Evolutionary conservation across 2,329 filamentous ascomycete genomes (phyloP).

Genomic region (Botrytis squamosa): DNA sequence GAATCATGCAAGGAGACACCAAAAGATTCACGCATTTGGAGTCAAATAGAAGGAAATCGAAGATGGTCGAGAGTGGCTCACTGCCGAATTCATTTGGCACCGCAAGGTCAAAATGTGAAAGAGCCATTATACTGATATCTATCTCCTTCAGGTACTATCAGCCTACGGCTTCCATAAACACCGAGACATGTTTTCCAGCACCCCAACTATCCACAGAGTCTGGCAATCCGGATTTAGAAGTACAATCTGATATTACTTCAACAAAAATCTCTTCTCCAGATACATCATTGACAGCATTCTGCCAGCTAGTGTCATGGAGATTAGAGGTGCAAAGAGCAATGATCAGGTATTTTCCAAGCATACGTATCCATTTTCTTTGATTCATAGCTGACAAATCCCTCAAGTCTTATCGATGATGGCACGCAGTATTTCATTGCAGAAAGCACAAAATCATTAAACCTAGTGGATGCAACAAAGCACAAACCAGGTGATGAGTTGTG

Average conservation of each 20-base stretch:
- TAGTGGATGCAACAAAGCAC: constrained; percentile 34
- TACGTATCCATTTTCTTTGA: neutral
- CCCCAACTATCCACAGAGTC: neutral
- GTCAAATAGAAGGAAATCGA: no score
- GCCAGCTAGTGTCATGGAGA: constrained; percentile 51
- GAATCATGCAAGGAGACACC: neutral
- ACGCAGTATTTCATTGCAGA: constrained; percentile 54
- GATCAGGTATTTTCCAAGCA: constrained; percentile 40
- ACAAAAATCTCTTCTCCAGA: constrained; percentile 42
- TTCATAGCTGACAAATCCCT: constrained; percentile 22
- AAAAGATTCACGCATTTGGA: neutral
- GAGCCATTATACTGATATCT: constrained; percentile 14
- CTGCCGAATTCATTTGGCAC: neutral
- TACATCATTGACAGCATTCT: constrained; percentile 47
- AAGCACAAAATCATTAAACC: constrained; percentile 47
- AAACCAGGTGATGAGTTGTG: constrained; percentile 38
- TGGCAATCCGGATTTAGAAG: constrained; percentile 22
- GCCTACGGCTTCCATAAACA: constrained; percentile 26
- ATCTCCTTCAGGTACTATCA: constrained; percentile 36
- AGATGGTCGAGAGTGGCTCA: neutral
- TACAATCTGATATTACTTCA: constrained; percentile 34
- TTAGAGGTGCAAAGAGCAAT: constrained; percentile 49
- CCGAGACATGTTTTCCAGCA: constrained; percentile 12
- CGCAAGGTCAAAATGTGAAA: neutral
- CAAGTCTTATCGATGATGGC: constrained; percentile 46